Evolutionary conservation across 345 rosid genomes (phyloP), one percentile per base, ranked within the genome.

Genomic region (Iberis pinnata): DNA sequence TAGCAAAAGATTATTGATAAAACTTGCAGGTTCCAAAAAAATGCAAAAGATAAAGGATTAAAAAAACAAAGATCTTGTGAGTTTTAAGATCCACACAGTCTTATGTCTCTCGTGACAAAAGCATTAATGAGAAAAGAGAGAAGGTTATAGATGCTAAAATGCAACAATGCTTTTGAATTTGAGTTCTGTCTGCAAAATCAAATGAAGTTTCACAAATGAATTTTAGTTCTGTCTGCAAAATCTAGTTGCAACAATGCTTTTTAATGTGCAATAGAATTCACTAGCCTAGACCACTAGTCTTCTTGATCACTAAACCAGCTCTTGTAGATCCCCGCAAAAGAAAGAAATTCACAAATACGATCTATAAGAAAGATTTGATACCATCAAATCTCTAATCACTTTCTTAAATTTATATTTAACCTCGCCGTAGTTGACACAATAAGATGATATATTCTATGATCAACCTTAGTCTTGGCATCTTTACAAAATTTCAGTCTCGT

Each of bases 281-380:
- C n/a, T n/a, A n/a, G n/a, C n/a, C n/a, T n/a, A n/a, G n/a, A n/a
- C n/a, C n/a, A n/a, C n/a, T n/a, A n/a, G n/a, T n/a, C n/a, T n/a
- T n/a, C n/a, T n/a, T n/a, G n/a, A n/a, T n/a, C n/a, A 92, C 84
- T 56, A 72, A 60, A 37, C 86, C 83, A 9, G 80, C 70, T 65
- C 85, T 92, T 6, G 82, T 71, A 16, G 90, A 80, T 55, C 94
- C 97, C 97, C 70, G n/a, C n/a, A n/a, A n/a, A n/a, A n/a, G n/a
- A n/a, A 52, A 15, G 7, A 26, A 24, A 52, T 1, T 12, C 15
- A 22, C 40, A 43, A 46, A 27, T n/a, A n/a, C n/a, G n/a, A 43
- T 43, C 24, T 14, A 2, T 4, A 33, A 39, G 16, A 18, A 26
- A 11, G 29, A 4, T 4, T 8, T 12, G 22, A 9, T 36, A 6